Conservation (phyloP, 805 yeast genomes). For the Monosporozyma unispora region DNA sequence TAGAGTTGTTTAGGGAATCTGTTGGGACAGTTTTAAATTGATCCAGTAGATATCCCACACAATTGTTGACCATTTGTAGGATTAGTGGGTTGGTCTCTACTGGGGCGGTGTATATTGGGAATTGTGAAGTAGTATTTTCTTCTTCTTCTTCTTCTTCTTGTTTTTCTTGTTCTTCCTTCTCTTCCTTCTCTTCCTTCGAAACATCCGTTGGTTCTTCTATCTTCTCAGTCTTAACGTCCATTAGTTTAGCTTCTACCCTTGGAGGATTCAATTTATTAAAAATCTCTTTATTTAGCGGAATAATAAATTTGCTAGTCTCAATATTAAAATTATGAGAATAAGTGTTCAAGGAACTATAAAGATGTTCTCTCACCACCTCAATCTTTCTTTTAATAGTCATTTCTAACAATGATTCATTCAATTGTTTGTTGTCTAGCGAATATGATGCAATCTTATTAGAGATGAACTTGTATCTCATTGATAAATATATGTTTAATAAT, state of each 20-base stretch:
- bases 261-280: background rate
- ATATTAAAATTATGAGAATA: constrained; percentile 17
- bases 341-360: constrained; percentile 22
- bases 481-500: constrained; percentile 48
- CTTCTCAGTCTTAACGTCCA: background rate
- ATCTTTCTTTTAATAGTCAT: constrained; percentile 56
- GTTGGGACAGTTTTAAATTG: constrained; percentile 8
- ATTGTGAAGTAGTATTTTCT: background rate
- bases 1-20: constrained; percentile 42
- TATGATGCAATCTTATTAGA: constrained; percentile 46
- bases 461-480: constrained; percentile 63
- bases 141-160: background rate
- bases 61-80: constrained; percentile 28
- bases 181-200: background rate
- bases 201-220: background rate
- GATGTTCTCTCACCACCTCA: constrained; percentile 73
- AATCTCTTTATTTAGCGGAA: constrained; percentile 9
- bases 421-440: constrained; percentile 10
- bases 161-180: background rate
- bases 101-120: background rate
- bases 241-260: background rate
- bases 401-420: constrained; percentile 18
- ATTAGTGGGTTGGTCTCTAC: constrained; percentile 22
- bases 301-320: constrained; percentile 3
- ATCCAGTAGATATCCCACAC: constrained; percentile 27